Percentiles rank a stretch among this genome's conserved stretches.
These are phyloP conservation scores for Zygosaccharomyces sapae DNA, from an alignment of 1,139 yeast species.

Conservation along the genomic window DNA sequence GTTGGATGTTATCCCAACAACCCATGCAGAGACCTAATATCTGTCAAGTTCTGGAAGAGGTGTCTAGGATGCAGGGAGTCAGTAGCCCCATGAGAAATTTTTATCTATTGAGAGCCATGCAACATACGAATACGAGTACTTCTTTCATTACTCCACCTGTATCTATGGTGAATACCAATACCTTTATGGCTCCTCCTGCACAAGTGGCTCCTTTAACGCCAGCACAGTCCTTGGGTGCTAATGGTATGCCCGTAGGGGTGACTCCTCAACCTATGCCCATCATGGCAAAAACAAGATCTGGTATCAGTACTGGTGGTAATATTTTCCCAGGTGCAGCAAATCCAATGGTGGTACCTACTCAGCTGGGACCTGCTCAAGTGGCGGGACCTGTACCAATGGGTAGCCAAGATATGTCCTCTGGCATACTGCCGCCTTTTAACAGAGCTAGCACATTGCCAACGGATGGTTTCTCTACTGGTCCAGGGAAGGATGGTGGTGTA, in stretches of 20 bases:
- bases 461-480: slow-evolving; percentile 2
- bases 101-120: slow-evolving; percentile 27
- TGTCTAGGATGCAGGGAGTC: slow-evolving; percentile 56
- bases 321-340: background rate
- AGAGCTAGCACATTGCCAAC: slow-evolving; percentile 1
- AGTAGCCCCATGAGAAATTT: slow-evolving; percentile 47
- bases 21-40: slow-evolving; percentile 72
- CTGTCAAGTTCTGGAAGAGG: slow-evolving; percentile 61
- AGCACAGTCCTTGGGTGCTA: slow-evolving; percentile 3
- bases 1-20: slow-evolving; percentile 60
- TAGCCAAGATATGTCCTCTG: background rate
- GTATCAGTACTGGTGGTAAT: slow-evolving; percentile 6
- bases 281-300: slow-evolving; percentile 10
- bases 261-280: slow-evolving; percentile 9
- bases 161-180: slow-evolving; percentile 5
- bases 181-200: slow-evolving; percentile 3
- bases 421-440: slow-evolving; percentile 3
- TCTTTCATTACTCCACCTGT: slow-evolving; percentile 5
- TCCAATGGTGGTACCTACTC: background rate
- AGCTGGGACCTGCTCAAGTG: background rate
- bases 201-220: slow-evolving; percentile 4
- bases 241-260: slow-evolving; percentile 6
- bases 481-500: slow-evolving; percentile 12
- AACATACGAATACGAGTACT: slow-evolving; percentile 6
- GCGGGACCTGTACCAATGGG: background rate